phyloP scores from a whole-genome alignment of 2,329 filamentous ascomycete species.

The Alternaria brassicae region DNA sequence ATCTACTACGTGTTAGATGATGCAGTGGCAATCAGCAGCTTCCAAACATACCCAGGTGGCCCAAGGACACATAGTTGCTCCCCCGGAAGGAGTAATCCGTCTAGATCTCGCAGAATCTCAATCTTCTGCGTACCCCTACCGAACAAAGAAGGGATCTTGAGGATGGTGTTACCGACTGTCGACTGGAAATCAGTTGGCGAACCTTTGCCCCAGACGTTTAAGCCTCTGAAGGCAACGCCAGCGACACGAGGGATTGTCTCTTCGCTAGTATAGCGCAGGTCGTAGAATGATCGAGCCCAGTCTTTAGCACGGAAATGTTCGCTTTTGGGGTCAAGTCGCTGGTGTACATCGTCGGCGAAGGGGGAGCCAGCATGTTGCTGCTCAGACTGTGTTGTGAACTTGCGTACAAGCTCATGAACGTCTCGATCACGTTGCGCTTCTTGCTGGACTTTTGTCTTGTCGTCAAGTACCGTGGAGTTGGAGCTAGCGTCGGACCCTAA shows the following conservation, averaged over 20 bases:
- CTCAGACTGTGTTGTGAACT: slow-evolving; percentile 40
- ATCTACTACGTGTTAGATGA: slow-evolving; percentile 30
- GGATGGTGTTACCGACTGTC: slow-evolving; percentile 68
- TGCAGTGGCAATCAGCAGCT: background rate
- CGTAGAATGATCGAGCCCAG: slow-evolving; percentile 57
- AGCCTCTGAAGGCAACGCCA: slow-evolving; percentile 68
- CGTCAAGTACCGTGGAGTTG: background rate
- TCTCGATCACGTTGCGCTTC: slow-evolving; percentile 23
- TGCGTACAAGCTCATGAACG: slow-evolving; percentile 47
- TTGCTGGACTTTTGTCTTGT: background rate
- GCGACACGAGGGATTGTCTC: slow-evolving; percentile 63
- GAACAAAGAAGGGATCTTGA: slow-evolving; percentile 63
- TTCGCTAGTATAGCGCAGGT: slow-evolving; percentile 50
- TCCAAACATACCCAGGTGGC: slow-evolving; percentile 58
- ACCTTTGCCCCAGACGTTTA: slow-evolving; percentile 71
- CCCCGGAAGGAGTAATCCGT: slow-evolving; percentile 70
- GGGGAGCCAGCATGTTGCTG: slow-evolving; percentile 45
- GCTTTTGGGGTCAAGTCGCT: slow-evolving; percentile 52
- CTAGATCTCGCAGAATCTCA: slow-evolving; percentile 71
- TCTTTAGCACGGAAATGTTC: slow-evolving; percentile 52
- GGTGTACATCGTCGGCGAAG: slow-evolving; percentile 45
- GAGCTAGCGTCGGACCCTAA: slow-evolving; percentile 20
- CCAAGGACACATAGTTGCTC: slow-evolving; percentile 78
- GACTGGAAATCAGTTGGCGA: slow-evolving; percentile 71
- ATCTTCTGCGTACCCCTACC: slow-evolving; percentile 60